Conservation (phyloP, 805 yeast genomes). For the Danielia reshetovae region DNA sequence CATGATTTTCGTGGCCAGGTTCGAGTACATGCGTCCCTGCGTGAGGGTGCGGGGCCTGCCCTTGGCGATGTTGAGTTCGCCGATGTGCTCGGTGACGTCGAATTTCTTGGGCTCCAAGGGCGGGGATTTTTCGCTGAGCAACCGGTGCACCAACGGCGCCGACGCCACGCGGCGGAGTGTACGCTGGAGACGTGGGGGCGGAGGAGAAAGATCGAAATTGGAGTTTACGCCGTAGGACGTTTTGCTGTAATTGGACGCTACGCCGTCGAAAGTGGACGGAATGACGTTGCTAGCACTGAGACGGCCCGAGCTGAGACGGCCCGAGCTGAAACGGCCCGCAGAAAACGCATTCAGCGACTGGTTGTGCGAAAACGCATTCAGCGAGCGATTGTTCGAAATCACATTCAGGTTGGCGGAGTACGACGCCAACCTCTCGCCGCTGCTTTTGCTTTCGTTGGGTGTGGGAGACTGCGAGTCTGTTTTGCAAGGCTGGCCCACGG, state of each 20-base stretch:
- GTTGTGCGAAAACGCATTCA: not conserved
- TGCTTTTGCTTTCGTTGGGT: not conserved
- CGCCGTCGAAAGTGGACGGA: not conserved
- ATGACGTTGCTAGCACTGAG: not conserved
- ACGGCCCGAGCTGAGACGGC: not conserved
- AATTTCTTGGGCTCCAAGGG: slow-evolving; percentile 30
- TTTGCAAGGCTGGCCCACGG: slow-evolving; percentile 9
- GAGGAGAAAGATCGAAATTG: not conserved
- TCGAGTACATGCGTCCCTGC: slow-evolving; percentile 60
- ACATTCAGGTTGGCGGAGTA: too few species aligned
- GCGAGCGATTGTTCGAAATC: not conserved
- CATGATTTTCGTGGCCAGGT: slow-evolving; percentile 67
- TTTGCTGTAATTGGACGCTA: not conserved
- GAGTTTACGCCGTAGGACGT: not conserved
- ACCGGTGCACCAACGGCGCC: slow-evolving; percentile 59
- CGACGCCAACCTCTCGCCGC: too few species aligned
- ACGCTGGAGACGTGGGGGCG: slow-evolving; percentile 5
- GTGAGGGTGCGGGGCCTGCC: slow-evolving; percentile 38
- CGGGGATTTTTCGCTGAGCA: slow-evolving; percentile 23
- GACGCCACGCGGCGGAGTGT: slow-evolving; percentile 75
- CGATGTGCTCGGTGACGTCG: slow-evolving; percentile 40
- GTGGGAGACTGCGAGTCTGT: not conserved
- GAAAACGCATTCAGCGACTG: not conserved
- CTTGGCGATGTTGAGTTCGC: slow-evolving; percentile 33
- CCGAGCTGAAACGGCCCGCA: not conserved